Evolutionary conservation across 768 basidiomycete genomes (phyloP).

Genomic region (Leucosporidium yakuticum): DNA sequence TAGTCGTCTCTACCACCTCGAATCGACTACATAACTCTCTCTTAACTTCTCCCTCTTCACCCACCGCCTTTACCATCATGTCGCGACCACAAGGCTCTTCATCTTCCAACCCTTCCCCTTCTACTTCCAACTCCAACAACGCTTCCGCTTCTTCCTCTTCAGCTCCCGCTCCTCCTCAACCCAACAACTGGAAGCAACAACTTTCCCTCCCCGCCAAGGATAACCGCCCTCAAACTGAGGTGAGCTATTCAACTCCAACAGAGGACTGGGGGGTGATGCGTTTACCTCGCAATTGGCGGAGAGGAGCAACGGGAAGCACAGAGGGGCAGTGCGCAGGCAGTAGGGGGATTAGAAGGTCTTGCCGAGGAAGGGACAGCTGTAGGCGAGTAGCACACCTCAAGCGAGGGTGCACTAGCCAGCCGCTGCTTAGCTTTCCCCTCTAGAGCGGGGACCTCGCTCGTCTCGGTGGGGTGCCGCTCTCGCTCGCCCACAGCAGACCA

Average conservation of each 20-base stretch:
- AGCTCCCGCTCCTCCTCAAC: neutral
- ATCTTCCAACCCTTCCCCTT: neutral
- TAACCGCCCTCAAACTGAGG: slow-evolving; percentile 84
- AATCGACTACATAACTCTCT: neutral
- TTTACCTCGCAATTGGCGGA: no score
- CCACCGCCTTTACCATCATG: neutral
- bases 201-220: slow-evolving; percentile 50
- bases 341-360: no score
- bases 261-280: neutral
- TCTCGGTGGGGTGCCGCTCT: no score
- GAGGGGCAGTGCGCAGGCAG: no score
- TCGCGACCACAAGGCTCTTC: neutral
- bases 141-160: neutral
- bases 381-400: no score
- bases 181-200: slow-evolving; percentile 34
- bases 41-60: neutral
- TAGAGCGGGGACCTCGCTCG: no score
- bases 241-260: slow-evolving; percentile 36
- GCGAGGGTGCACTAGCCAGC: no score
- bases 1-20: neutral
- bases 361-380: neutral
- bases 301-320: no score
- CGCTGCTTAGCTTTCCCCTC: no score
- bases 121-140: no score
- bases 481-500: no score